A percentile compares a stretch with the other conserved stretches of the same genome.
phyloP scores from a whole-genome alignment of 495 filamentous ascomycete species.

The Usnea hakonensis region DNA sequence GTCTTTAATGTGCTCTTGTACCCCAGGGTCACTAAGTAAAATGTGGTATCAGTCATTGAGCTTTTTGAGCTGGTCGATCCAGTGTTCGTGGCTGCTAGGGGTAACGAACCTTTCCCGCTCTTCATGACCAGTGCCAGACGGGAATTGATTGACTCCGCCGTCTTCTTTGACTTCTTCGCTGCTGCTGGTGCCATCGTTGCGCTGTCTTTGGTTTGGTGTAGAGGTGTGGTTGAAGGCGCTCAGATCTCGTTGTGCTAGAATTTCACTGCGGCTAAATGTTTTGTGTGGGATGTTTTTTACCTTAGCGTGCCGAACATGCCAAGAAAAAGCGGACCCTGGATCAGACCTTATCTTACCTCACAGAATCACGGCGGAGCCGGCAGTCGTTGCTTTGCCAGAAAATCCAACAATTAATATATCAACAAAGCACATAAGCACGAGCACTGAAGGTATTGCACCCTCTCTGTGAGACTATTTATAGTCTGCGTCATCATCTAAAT shows the following conservation, averaged over 20 bases:
- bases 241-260: neutral
- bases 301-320: constrained; percentile 7
- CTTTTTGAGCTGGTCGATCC: neutral
- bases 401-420: neutral
- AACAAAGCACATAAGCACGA: neutral
- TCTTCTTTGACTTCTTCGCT: constrained; percentile 83
- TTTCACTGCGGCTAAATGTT: neutral
- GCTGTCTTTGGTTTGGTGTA: constrained; percentile 22
- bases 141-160: constrained; percentile 82
- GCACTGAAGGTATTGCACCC: neutral
- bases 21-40: constrained; percentile 62
- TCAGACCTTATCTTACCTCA: neutral
- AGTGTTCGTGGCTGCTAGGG: neutral
- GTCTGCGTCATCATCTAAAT: neutral
- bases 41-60: neutral
- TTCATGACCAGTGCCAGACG: constrained; percentile 93
- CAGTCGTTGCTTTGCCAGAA: neutral
- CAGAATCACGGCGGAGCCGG: neutral
- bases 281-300: constrained; percentile 9
- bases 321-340: neutral
- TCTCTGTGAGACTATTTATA: neutral
- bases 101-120: constrained; percentile 68
- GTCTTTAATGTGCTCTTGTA: constrained; percentile 96
- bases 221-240: constrained; percentile 11
- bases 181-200: constrained; percentile 65